Evolutionary conservation across 768 basidiomycete species (phyloP), one percentile per base, ranked within the genome.

Genomic region (Russula sp.): DNA sequence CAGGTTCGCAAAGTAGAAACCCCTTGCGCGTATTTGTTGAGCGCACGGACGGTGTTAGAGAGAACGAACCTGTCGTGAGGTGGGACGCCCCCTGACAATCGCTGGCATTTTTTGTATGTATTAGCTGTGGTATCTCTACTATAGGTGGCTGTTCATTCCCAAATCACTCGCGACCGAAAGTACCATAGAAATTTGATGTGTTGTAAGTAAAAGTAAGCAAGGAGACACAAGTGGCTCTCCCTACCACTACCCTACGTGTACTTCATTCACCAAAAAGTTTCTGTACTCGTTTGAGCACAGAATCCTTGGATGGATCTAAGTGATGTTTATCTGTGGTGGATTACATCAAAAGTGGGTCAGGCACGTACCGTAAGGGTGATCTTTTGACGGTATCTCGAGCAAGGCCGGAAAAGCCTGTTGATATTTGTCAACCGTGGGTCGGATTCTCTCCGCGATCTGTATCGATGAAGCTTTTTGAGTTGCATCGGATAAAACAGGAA

Each of bases 381-480:
- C 96, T 73, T 98, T 98, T 58, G 93, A 94, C 29, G 97, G 97
- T 64, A 99, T 98, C 75, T 99, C 97, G 16, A 99, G 83, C 43
- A 99, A 76, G 0, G 97, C 93, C 22, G 97, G 97, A 77, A 99
- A 99, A 0, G 96, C 86, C 73, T 94, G 90, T 66, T 92, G 86
- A 73, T 99, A 99, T 69, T 86, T 86, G 75, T 99, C 97, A 13
- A 99, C 93, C 1, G 90, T 85, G 0, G 93, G 93, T 41, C 97
- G 80, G 65, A 99, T 99, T 80, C 90, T 93, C 79, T 98, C 97
- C 63, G 97, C 97, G 69, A 98, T 80, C 97, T 98, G 71, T 9
- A 66, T 54, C 65, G 29, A 39, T 22, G 63, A 64, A 38, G 13
- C n/a, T 43, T 41, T 41, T 46, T 10, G 56, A 60, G 57, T 36